Base-by-base conservation (phyloP, 768 basidiomycete species). In the Suillus discolor region DNA sequence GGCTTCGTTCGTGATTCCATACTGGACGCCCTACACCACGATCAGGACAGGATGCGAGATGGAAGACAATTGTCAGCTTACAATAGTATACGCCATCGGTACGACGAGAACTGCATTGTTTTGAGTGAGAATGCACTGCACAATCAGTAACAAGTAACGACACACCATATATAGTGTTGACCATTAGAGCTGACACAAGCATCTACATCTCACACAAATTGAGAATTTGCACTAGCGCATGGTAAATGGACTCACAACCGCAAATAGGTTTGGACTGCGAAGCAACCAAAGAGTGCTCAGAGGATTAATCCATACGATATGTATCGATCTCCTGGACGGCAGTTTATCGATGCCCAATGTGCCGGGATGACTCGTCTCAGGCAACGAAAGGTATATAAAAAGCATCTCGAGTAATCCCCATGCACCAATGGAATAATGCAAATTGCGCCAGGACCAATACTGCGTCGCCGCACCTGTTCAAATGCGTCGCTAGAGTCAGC, bases 31-130 rank as follows among this genome's bases (percentile, higher is more conserved):
- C 90, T 92, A 66, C 8, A 16, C 34, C 23, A 4, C 42, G 6
- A 53, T 57, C 31, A 31, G 31, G 31, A 6, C 49, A 62, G 49
- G 20, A 13, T 42, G 41, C 6, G 25, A 51, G 8, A 28, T 31
- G 4, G 8, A 31, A 36, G 23, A 16, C 4, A 7, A 49, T 59
- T 9, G 11, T 20, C 31, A 13, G 9, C 86, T 67, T 67, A 91
- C 90, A 36, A 92, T 80, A 0, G 89, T 91, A 67, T 86, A 89
- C 0, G 89, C 82, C 7, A 92, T 75, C 0, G 91, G 90, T 15
- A 89, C 73, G 59, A 90, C 71, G 2, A 91, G 71, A 12, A 68
- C 82, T 79, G 34, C 28, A 53, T 3, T 25, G 8, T 18, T 44
- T 23, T 34, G 28, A 57, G 25, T 38, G 23, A 28, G 12, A 6